phyloP scores from a whole-genome alignment of 495 filamentous ascomycete genomes.

The Geoglossum glabrum region DNA sequence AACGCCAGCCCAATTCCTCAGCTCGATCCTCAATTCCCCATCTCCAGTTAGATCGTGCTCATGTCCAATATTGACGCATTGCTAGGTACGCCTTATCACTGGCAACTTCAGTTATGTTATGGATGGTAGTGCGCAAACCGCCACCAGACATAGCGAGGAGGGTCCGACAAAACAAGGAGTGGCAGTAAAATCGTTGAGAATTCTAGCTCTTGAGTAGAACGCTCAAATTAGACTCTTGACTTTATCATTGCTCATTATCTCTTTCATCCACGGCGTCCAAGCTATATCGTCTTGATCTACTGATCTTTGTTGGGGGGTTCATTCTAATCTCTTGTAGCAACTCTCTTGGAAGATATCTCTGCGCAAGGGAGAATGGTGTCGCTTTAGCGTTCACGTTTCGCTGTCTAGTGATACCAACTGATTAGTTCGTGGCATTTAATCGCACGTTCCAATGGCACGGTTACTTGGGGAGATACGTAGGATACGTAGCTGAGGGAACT shows the following conservation, averaged over 20 bases:
- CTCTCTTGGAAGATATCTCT: slow-evolving; percentile 63
- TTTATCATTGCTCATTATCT: slow-evolving; percentile 1
- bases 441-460: not conserved
- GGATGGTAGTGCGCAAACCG: slow-evolving; percentile 74
- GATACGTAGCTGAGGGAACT: slow-evolving; percentile 16
- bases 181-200: slow-evolving; percentile 28
- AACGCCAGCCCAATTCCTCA: not conserved
- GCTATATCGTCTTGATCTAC: not conserved
- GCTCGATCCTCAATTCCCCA: not conserved
- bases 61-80: not conserved
- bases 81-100: slow-evolving; percentile 72
- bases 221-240: not conserved
- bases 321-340: slow-evolving; percentile 65
- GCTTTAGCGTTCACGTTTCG: slow-evolving; percentile 49
- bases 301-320: slow-evolving; percentile 28
- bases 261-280: slow-evolving; percentile 1
- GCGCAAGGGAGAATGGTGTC: slow-evolving; percentile 66
- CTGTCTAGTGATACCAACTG: slow-evolving; percentile 43
- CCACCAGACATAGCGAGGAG: slow-evolving; percentile 50
- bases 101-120: slow-evolving; percentile 87
- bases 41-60: not conserved
- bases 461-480: slow-evolving; percentile 13
- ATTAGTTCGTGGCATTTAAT: not conserved
- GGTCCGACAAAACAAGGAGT: slow-evolving; percentile 63
- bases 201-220: slow-evolving; percentile 1